Evolutionary conservation across 2,329 filamentous ascomycete species (phyloP).

Genomic region (Calonectria leucothoes): DNA sequence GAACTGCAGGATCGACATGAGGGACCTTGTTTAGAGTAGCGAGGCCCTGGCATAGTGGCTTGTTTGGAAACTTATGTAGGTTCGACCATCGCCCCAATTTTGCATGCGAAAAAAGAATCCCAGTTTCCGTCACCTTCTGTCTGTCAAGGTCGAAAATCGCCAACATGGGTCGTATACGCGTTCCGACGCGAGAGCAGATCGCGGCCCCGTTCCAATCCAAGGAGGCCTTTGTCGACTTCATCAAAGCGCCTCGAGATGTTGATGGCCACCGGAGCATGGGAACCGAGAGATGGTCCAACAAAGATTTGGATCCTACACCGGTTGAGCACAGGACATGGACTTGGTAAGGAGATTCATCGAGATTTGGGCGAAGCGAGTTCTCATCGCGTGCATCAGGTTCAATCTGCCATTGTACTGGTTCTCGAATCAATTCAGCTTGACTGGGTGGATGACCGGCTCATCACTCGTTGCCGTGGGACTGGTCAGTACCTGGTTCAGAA

Average conservation of each 20-base stretch:
- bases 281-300: constrained; percentile 44
- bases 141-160: neutral
- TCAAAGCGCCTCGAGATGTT: constrained; percentile 31
- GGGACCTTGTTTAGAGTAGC: constrained; percentile 29
- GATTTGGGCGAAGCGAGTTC: no score
- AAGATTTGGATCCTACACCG: constrained; percentile 45
- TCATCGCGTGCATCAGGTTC: constrained; percentile 3
- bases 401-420: constrained; percentile 45
- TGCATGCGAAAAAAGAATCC: neutral
- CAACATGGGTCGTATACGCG: neutral
- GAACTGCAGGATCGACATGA: constrained; percentile 14
- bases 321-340: constrained; percentile 43
- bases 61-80: neutral
- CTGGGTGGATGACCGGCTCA: constrained; percentile 45
- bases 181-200: neutral
- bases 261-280: constrained; percentile 34
- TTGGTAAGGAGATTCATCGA: neutral
- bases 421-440: constrained; percentile 41
- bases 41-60: neutral
- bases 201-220: neutral
- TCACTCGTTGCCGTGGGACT: constrained; percentile 43
- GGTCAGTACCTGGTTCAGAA: neutral
- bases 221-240: constrained; percentile 27
- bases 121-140: neutral
- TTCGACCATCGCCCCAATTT: no score